Percentiles rank a stretch among this genome's conserved stretches.
Evolutionary conservation across 306 rosid genomes (phyloP).

Genomic region (Cucumis melo): DNA sequence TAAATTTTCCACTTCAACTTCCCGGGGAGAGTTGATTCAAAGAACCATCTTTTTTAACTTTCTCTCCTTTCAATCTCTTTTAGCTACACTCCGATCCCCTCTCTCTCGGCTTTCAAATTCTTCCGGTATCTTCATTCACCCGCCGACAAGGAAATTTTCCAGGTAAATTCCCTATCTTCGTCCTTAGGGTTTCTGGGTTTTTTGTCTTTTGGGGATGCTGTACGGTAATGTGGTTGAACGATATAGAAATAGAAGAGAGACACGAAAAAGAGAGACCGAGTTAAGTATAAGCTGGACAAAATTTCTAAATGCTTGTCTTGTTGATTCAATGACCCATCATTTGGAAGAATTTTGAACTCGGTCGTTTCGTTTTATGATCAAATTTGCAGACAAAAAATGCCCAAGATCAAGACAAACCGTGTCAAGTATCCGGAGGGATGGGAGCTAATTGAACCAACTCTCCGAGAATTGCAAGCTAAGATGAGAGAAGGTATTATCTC

Average conservation of each 20-base stretch:
- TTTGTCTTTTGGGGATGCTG: background rate
- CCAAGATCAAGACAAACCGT: slow-evolving; percentile 83
- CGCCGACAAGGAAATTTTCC: background rate
- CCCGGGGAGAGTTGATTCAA: no score
- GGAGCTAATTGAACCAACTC: slow-evolving; percentile 86
- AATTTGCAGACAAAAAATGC: slow-evolving; percentile 45
- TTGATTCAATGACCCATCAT: background rate
- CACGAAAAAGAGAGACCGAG: background rate
- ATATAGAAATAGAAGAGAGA: no score
- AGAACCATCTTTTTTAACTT: no score
- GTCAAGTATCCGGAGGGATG: slow-evolving; percentile 89
- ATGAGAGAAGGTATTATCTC: slow-evolving; percentile 81
- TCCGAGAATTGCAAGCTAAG: slow-evolving; percentile 84
- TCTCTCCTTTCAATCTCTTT: background rate
- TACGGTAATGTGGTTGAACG: background rate
- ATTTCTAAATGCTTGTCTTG: background rate
- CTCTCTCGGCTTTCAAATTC: background rate
- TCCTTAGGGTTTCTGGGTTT: background rate
- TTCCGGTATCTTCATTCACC: background rate
- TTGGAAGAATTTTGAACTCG: background rate
- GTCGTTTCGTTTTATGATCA: background rate
- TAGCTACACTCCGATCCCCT: background rate
- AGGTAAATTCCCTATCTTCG: background rate
- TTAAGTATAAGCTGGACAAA: background rate
- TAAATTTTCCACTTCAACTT: background rate